Evolutionary conservation across 805 yeast genomes (phyloP), one percentile per base, ranked within the genome.

Genomic region (Candida manassasensis): DNA sequence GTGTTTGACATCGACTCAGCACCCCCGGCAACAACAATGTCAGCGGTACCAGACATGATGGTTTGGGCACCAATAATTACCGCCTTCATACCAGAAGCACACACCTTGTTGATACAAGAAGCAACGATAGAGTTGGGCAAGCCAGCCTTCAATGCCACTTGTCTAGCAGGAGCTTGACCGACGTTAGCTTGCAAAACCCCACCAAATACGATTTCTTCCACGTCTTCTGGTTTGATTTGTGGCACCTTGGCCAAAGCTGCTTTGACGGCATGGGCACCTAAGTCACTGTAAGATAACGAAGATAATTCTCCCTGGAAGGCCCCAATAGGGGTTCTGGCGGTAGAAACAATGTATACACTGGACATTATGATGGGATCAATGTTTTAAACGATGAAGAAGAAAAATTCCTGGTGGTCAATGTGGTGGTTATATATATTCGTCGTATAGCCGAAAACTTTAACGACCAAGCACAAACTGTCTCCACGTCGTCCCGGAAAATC

Each of bases 151-250:
- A 90, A 55, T 11, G 96, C 96, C 38, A 90, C 97, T 68, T 90
- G 98, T 67, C 97, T 82, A 22, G 98, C 98, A 29, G 98, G 97
- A 40, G 90, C 88, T 68, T 90, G 98, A 43, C 98, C 97, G 41
- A 85, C 81, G 53, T 86, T 86, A 44, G 97, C 97, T 54, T 84
- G 85, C 53, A 87, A 64, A 33, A 88, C 98, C 53, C 87, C 84
- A 53, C 98, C 98, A 59, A 88, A 88, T 53, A 84, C 74, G 56
- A 90, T 79, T 63, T 90, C 97, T 45, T 89, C 95, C 37, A 85
- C 93, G 45, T 74, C 79, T 28, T 73, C 72, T 32, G 94, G 79
- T 49, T 82, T 72, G 63, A 89, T 73, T 58, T 79, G 76, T 37
- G 95, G 95, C 29, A 84, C 89, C 52, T 84, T 81, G 38, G 68